Base-by-base conservation (phyloP, 2,329 filamentous ascomycete genomes). In the Neopestalotiopsis sp. region DNA sequence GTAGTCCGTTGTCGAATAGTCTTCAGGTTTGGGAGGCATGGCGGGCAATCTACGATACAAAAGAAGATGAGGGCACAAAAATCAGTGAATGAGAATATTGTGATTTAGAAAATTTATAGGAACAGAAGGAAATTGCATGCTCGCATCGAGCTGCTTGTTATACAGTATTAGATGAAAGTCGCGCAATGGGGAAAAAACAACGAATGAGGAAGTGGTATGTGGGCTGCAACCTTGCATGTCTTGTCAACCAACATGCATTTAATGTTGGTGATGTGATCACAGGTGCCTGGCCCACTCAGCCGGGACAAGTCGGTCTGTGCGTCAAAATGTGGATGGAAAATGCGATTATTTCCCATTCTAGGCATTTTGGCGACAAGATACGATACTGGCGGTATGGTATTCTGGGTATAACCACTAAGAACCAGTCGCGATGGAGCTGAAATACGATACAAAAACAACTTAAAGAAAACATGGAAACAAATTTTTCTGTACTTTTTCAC, bases 21-120 rank as follows among this genome's bases (percentile, higher is more conserved):
- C 86, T 1, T 89, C 83, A 82, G 78, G 86, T 28, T 81, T 85
- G 0, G 89, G 89, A 71, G 84, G 86, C 45, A 52, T 52, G 17
- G 4, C n/a, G 45, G 45, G 45, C 45, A 20, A 52, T 20, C 7
- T 20, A 71, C 81, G 83, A 30, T 2, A 24, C 2, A 24, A 24
- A 2, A 24, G 24, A 24, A 24, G 24, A 24, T 24, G 24, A 24
- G 4, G 45, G 0, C 6, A 2, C 14, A 3, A 17, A 24, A 24
- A 2, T 24, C 24, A 24, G 24, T 24, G 24, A 2, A 24, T 24
- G 24, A 24, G 2, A 24, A 2, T 24, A 24, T 24, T 24, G 24
- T 24, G 24, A 24, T 24, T 24, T 24, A 3, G 24, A 2, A 24
- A 24, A 24, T 24, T 24, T 24, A 24, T 24, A 24, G 2, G 24